These are phyloP conservation scores for Collybia nuda DNA, from an alignment of 768 basidiomycete genomes.

Conservation along the genomic window DNA sequence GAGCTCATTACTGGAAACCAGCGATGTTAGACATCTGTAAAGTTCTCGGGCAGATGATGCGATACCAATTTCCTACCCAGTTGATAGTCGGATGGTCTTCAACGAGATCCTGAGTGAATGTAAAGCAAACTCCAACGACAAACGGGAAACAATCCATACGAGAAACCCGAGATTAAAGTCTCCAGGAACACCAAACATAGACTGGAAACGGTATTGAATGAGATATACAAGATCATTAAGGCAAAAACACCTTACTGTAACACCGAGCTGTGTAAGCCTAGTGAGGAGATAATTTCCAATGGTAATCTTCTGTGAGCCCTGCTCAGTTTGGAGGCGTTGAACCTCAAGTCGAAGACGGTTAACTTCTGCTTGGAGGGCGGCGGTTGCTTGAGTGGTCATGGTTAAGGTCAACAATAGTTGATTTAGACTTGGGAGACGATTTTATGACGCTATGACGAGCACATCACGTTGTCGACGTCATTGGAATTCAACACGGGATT, in stretches of 20 bases:
- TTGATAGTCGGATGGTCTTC: slow-evolving; percentile 76
- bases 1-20: slow-evolving; percentile 70
- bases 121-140: not conserved
- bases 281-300: slow-evolving; percentile 56
- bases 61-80: slow-evolving; percentile 86
- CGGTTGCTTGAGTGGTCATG: slow-evolving; percentile 17
- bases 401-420: not conserved
- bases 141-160: slow-evolving; percentile 24
- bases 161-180: slow-evolving; percentile 79
- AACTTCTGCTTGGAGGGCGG: slow-evolving; percentile 42
- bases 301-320: slow-evolving; percentile 40
- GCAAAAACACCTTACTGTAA: slow-evolving; percentile 37
- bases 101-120: slow-evolving; percentile 61
- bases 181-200: slow-evolving; percentile 85
- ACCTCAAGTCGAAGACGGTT: slow-evolving; percentile 46
- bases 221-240: not conserved
- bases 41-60: no score
- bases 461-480: no score
- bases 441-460: no score
- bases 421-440: no score
- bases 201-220: slow-evolving; percentile 34
- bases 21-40: not conserved
- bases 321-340: slow-evolving; percentile 32
- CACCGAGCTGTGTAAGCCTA: slow-evolving; percentile 58
- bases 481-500: no score